Evolutionary conservation across 768 basidiomycete genomes (phyloP).

Genomic region (Phlegmacium glaucopus): DNA sequence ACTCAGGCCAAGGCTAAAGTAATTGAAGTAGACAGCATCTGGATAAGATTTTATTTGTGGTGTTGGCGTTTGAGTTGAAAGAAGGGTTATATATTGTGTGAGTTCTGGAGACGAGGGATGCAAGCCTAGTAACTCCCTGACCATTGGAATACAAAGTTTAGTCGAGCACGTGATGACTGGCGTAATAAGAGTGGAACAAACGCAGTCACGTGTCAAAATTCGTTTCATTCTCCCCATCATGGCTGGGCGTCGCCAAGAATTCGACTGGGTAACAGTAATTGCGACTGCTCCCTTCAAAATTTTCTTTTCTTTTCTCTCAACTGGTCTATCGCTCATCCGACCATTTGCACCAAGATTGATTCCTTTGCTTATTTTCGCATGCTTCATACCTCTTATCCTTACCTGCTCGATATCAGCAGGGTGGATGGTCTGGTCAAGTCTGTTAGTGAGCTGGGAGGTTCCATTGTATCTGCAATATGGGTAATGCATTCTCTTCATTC

Average conservation of each 20-base stretch:
- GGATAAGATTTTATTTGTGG: constrained; percentile 78
- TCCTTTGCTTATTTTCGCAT: constrained; percentile 58
- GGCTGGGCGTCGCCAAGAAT: neutral
- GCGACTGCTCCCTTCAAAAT: constrained; percentile 11
- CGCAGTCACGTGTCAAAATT: neutral
- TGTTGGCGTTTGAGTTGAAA: constrained; percentile 25
- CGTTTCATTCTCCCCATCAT: too few relatives aligned
- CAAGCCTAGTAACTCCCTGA: constrained; percentile 45
- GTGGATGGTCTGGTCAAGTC: constrained; percentile 68
- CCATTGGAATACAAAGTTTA: neutral
- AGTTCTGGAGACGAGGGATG: constrained; percentile 46
- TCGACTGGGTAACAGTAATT: too few relatives aligned
- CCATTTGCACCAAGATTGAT: constrained; percentile 60
- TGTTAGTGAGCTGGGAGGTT: constrained; percentile 68
- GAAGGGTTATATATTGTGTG: constrained; percentile 35
- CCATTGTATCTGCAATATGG: constrained; percentile 78
- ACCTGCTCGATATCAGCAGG: constrained; percentile 66
- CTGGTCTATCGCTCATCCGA: constrained; percentile 35
- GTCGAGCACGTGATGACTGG: too few relatives aligned
- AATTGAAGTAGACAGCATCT: constrained; percentile 87
- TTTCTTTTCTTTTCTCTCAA: constrained; percentile 10
- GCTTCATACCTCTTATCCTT: constrained; percentile 60
- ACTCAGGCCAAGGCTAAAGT: constrained; percentile 75
- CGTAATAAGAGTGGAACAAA: constrained; percentile 54
- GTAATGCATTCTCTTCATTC: constrained; percentile 31